Conservation (phyloP, 2,329 filamentous ascomycete genomes). For the Diaporthe amygdali region DNA sequence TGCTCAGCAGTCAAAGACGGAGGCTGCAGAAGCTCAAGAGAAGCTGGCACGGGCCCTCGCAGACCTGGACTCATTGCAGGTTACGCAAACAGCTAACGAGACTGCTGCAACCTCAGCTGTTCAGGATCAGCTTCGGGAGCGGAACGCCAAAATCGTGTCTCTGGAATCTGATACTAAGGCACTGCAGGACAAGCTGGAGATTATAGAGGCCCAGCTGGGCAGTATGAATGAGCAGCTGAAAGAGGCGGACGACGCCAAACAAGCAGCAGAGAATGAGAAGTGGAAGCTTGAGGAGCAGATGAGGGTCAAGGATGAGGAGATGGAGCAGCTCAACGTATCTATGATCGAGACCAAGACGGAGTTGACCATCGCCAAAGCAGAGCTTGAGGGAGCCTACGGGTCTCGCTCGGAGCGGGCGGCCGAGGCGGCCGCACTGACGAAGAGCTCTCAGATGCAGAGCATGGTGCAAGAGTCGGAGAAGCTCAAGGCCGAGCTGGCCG, state of each 20-base stretch:
- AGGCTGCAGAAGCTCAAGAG: constrained; percentile 46
- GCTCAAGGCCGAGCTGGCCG: constrained; percentile 55
- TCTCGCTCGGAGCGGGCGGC: constrained; percentile 63
- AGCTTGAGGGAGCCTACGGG: constrained; percentile 67
- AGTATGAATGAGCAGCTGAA: constrained; percentile 24
- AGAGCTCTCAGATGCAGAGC: constrained; percentile 52
- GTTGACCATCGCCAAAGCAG: constrained; percentile 64
- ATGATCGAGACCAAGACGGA: constrained; percentile 67
- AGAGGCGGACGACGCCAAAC: constrained; percentile 34
- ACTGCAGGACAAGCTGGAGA: constrained; percentile 42
- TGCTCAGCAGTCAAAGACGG: constrained; percentile 24
- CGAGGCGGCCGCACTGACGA: constrained; percentile 58
- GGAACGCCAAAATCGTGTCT: constrained; percentile 47
- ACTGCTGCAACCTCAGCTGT: constrained; percentile 39
- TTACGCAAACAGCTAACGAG: constrained; percentile 35
- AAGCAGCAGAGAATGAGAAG: constrained; percentile 32
- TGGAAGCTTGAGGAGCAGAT: constrained; percentile 48
- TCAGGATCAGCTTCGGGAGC: constrained; percentile 47
- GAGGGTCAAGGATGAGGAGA: constrained; percentile 55
- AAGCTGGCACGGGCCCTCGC: constrained; percentile 54
- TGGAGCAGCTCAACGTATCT: constrained; percentile 56
- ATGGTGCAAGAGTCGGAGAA: constrained; percentile 54
- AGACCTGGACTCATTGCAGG: constrained; percentile 50
- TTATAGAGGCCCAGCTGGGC: constrained; percentile 34
- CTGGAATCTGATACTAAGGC: constrained; percentile 49